Evolutionary conservation across 495 filamentous ascomycete species (phyloP), one percentile per base, ranked within the genome.

Genomic region (Penicillium desertorum): DNA sequence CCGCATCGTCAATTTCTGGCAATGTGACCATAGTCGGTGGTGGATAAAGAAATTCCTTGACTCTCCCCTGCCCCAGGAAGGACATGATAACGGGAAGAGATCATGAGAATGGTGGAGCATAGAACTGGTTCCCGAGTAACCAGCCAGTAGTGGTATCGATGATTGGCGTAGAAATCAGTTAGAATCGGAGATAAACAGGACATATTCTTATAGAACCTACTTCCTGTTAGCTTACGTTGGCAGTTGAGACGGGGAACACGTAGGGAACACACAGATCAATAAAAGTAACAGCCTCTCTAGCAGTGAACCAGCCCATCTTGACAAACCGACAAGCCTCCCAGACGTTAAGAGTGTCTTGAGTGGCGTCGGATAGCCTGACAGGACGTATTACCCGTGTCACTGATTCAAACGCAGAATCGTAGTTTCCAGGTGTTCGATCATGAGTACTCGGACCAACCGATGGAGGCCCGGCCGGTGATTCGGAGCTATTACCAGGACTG

Each of bases 191-290:
- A 81, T 16, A 82, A 43, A 14, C 74, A 74, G 4, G 75, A 80
- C 67, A 81, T 75, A 23, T 81, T 81, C 46, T 78, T 74, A 61
- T 77, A 82, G 61, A 82, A 82, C 62, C 89, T 92, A 53, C 3
- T 27, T 45, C 25, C n/a, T 19, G 51, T 60, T 27, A 61, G 56
- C 19, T n/a, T 2, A 51, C 30, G 3, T 62, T 34, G 32, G 30
- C 16, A 27, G 19, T 25, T 25, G 5, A 43, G 36, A 20, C 46
- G 14, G 16, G 41, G 20, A 17, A 23, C 2, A 14, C 7, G 47
- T 16, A 14, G 9, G 20, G 9, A 23, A 71, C 83, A 63, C 80
- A 94, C 71, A 77, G 58, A 53, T 81, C 79, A 37, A 79, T 65
- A 34, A 76, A 71, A 0, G 76, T 77, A 2, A 78, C 73, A 9